A percentile compares a stretch with the other conserved stretches of the same genome.
Evolutionary conservation across 176 grass and related monocot species (phyloP).

Genomic region (Ampelocalamus luodianensis): DNA sequence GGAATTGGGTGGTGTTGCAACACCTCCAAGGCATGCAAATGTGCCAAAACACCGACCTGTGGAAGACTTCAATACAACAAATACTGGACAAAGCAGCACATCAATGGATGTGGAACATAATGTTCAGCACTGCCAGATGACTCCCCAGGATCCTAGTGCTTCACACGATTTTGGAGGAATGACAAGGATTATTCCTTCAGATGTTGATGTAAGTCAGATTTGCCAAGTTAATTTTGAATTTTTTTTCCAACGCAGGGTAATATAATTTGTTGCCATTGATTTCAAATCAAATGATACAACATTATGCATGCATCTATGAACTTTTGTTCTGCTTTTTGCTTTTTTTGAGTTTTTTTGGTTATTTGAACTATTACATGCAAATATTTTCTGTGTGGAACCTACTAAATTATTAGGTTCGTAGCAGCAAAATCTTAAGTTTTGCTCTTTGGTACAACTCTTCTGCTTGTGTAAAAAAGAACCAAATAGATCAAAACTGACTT

Average conservation of each 20-base stretch:
- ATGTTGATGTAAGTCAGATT: slow-evolving; percentile 71
- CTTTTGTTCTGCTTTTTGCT: not conserved
- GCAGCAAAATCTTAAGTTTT: slow-evolving; percentile 10
- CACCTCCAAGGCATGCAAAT: slow-evolving; percentile 43
- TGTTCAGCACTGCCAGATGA: slow-evolving; percentile 46
- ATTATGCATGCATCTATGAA: slow-evolving; percentile 27
- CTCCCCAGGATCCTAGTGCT: slow-evolving; percentile 52
- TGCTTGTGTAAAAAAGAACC: not conserved
- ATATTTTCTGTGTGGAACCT: not conserved
- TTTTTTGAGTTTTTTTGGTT: slow-evolving; percentile 21
- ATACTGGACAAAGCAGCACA: slow-evolving; percentile 45
- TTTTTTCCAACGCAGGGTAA: not conserved
- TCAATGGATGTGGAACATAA: slow-evolving; percentile 44
- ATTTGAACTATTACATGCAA: slow-evolving; percentile 16
- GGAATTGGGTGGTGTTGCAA: slow-evolving; percentile 62
- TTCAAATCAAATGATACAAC: slow-evolving; percentile 6
- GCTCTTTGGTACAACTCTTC: not conserved
- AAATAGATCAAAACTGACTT: slow-evolving; percentile 26
- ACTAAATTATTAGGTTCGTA: not conserved
- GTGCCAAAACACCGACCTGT: slow-evolving; percentile 29
- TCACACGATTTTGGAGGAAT: slow-evolving; percentile 82
- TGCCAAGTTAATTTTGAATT: not conserved
- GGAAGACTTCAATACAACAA: slow-evolving; percentile 41
- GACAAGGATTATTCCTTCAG: slow-evolving; percentile 90
- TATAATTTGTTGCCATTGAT: not conserved